Conservation (phyloP, 2,329 filamentous ascomycete genomes). For the Ascomycota sp. region DNA sequence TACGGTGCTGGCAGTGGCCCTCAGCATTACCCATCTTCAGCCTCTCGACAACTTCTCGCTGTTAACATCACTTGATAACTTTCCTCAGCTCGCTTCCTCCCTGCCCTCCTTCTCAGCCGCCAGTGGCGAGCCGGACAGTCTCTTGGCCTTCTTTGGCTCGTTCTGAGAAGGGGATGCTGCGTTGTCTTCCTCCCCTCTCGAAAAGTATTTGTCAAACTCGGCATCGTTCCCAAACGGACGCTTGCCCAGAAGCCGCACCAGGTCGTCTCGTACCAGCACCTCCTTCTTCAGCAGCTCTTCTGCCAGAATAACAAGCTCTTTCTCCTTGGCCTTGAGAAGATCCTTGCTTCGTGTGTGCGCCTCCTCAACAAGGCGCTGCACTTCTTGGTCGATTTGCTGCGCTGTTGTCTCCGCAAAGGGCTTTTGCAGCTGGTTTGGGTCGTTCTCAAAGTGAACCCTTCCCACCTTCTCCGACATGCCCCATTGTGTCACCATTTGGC, state of each 20-base stretch:
- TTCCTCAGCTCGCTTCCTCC: neutral
- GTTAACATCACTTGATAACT: too few relatives aligned
- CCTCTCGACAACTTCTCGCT: too few relatives aligned
- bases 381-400: conserved; percentile 75
- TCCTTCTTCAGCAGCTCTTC: conserved; percentile 88
- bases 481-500: conserved; percentile 97
- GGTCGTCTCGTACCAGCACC: conserved; percentile 72
- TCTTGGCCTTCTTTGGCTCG: conserved; percentile 5
- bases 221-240: conserved; percentile 62
- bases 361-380: conserved; percentile 73
- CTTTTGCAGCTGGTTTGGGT: conserved; percentile 67
- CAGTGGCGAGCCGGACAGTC: too few relatives aligned
- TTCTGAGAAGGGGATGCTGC: conserved; percentile 33
- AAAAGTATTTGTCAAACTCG: conserved; percentile 91
- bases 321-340: conserved; percentile 65
- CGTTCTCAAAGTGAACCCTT: conserved; percentile 72
- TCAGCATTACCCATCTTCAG: too few relatives aligned
- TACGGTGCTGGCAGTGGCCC: too few relatives aligned
- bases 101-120: neutral
- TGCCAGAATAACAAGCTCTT: conserved; percentile 69
- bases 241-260: conserved; percentile 68
- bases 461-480: conserved; percentile 93
- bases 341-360: conserved; percentile 80
- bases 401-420: conserved; percentile 90
- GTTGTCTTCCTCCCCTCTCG: conserved; percentile 31